phyloP scores from a whole-genome alignment of 345 rosid species.

The Salix dunnii region DNA sequence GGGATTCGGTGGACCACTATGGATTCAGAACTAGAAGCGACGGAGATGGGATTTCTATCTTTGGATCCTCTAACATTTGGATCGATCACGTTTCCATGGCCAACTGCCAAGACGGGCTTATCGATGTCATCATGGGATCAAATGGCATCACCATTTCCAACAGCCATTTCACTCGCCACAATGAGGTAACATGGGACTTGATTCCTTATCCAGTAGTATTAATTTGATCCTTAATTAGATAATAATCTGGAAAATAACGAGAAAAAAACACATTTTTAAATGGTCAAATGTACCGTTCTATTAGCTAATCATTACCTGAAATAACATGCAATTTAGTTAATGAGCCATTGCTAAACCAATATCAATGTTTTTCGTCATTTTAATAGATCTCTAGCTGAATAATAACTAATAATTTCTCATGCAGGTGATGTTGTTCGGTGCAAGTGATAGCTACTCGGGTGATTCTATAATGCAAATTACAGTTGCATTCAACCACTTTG shows the following conservation, averaged over 20 bases:
- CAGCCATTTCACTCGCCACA: slow-evolving; percentile 68
- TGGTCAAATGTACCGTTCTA: too few species aligned
- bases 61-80: slow-evolving; percentile 61
- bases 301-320: too few species aligned
- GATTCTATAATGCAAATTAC: slow-evolving; percentile 67
- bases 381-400: too few species aligned
- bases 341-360: too few species aligned
- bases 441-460: slow-evolving; percentile 29
- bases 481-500: slow-evolving; percentile 74
- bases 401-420: background rate
- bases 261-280: too few species aligned
- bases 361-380: too few species aligned
- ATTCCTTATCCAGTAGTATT: too few species aligned
- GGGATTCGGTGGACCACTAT: slow-evolving; percentile 51
- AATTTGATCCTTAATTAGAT: background rate
- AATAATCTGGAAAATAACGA: too few species aligned
- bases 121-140: slow-evolving; percentile 66
- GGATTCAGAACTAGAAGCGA: slow-evolving; percentile 66
- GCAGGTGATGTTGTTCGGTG: slow-evolving; percentile 73
- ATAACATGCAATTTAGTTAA: too few species aligned
- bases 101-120: slow-evolving; percentile 57
- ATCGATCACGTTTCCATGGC: slow-evolving; percentile 78
- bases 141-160: slow-evolving; percentile 83
- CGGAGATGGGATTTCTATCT: slow-evolving; percentile 77
- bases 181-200: slow-evolving; percentile 39